Conservation (phyloP, 2,329 filamentous ascomycete species). For the Fusarium veterinarium region DNA sequence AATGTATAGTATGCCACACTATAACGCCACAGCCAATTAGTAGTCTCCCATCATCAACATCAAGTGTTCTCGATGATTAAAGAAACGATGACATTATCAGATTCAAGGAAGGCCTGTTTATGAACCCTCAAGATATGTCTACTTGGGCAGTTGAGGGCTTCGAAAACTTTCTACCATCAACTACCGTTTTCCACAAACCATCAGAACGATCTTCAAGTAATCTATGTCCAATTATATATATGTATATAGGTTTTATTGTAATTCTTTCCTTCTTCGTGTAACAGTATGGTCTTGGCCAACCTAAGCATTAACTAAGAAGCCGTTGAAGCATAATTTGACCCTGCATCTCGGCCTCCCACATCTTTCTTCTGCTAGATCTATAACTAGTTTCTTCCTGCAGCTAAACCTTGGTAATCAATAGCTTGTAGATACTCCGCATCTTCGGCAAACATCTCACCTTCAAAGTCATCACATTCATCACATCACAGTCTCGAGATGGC, state of each 20-base stretch:
- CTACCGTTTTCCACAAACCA: not conserved
- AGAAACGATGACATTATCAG: not conserved
- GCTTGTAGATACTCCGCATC: constrained; percentile 13
- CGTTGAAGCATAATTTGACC: not conserved
- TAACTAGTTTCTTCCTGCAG: not conserved
- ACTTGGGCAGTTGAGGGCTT: not conserved
- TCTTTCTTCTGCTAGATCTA: not conserved
- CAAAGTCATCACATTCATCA: constrained; percentile 14
- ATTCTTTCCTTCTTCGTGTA: not conserved
- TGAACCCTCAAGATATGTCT: not conserved
- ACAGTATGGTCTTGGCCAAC: not conserved
- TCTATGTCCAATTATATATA: not conserved
- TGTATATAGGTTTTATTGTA: not conserved
- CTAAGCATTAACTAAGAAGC: not conserved
- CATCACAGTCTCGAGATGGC: not conserved
- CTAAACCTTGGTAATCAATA: not conserved
- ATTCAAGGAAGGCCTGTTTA: not conserved
- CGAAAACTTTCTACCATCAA: not conserved
- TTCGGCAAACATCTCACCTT: constrained; percentile 27
- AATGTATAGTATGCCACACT: constrained; percentile 5
- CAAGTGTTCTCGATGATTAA: not conserved
- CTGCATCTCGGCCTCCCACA: not conserved
- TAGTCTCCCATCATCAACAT: not conserved
- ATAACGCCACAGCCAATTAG: constrained; percentile 1
- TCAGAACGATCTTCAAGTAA: not conserved